Evolutionary conservation across 768 basidiomycete species (phyloP).

Genomic region (Cystobasidium ongulense): DNA sequence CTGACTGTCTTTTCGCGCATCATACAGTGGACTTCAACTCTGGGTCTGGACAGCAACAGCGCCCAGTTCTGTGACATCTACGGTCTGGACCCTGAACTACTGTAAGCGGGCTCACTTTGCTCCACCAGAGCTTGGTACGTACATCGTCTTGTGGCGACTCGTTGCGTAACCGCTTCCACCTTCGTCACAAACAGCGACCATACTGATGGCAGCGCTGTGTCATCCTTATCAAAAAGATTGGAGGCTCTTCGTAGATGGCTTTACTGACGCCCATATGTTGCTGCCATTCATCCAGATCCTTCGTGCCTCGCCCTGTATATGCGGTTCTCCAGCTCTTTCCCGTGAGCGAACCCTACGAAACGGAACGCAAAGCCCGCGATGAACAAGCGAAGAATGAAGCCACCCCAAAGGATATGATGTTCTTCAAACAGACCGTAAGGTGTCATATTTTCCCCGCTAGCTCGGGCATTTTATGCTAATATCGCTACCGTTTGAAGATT

Average conservation of each 20-base stretch:
- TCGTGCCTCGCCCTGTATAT: constrained; percentile 66
- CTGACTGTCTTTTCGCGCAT: not conserved
- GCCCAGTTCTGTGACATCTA: constrained; percentile 29
- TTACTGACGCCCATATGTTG: not conserved
- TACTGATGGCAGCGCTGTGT: too few relatives aligned
- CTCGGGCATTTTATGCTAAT: not conserved
- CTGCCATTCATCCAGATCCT: constrained; percentile 38
- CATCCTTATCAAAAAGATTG: too few relatives aligned
- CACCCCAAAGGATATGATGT: constrained; percentile 58
- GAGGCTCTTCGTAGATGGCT: not conserved
- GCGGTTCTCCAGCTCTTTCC: constrained; percentile 84
- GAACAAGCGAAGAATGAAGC: constrained; percentile 51
- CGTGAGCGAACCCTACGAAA: constrained; percentile 51
- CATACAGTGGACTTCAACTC: constrained; percentile 11
- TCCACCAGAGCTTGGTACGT: not conserved
- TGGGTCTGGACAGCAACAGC: constrained; percentile 12
- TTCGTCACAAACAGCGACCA: not conserved
- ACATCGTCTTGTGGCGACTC: not conserved
- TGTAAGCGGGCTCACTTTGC: constrained; percentile 44
- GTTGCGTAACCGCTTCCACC: not conserved
- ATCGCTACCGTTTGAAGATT: not conserved
- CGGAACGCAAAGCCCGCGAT: constrained; percentile 57
- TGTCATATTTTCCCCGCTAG: not conserved
- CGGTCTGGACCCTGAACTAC: constrained; percentile 52
- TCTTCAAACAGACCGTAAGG: constrained; percentile 66